Evolutionary conservation across 2,329 filamentous ascomycete genomes (phyloP).

Genomic region (Ceratocystis alfenasii): DNA sequence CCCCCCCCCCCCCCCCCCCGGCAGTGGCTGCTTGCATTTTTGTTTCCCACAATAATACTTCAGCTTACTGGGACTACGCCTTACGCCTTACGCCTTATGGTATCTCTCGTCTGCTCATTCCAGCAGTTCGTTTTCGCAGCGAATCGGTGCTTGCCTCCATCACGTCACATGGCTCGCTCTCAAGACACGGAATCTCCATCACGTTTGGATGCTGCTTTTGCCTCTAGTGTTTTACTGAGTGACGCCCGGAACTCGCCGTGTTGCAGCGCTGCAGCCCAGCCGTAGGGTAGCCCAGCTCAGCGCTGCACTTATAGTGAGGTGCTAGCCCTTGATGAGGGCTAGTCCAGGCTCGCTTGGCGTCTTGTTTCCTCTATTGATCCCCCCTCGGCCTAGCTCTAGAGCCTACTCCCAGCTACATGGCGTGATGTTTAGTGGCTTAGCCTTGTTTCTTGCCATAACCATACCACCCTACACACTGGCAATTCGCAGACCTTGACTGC

Average conservation of each 20-base stretch:
- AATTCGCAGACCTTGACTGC: too few species aligned
- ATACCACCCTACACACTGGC: background rate
- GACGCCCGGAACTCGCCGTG: background rate
- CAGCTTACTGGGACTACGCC: background rate
- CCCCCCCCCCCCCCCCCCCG: too few species aligned
- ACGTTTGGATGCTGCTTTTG: too few species aligned
- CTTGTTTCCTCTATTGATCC: constrained; percentile 9
- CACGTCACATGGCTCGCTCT: too few species aligned
- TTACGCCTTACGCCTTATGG: background rate
- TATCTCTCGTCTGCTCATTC: background rate
- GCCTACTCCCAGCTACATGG: background rate
- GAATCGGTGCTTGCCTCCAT: too few species aligned
- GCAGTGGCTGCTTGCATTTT: constrained; percentile 1
- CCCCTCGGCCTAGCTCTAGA: background rate
- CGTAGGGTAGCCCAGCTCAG: background rate
- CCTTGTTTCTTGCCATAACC: background rate
- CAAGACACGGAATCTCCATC: too few species aligned
- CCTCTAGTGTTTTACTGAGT: background rate
- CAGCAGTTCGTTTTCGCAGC: too few species aligned
- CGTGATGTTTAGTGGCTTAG: constrained; percentile 8
- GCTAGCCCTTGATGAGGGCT: background rate
- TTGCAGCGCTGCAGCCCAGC: background rate
- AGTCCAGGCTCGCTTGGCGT: background rate
- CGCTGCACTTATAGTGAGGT: background rate
- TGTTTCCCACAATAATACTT: background rate